Percentiles rank a stretch among this genome's conserved stretches.
phyloP scores from a whole-genome alignment of 78 protist genomes.

The Cyanophora paradoxa region DNA sequence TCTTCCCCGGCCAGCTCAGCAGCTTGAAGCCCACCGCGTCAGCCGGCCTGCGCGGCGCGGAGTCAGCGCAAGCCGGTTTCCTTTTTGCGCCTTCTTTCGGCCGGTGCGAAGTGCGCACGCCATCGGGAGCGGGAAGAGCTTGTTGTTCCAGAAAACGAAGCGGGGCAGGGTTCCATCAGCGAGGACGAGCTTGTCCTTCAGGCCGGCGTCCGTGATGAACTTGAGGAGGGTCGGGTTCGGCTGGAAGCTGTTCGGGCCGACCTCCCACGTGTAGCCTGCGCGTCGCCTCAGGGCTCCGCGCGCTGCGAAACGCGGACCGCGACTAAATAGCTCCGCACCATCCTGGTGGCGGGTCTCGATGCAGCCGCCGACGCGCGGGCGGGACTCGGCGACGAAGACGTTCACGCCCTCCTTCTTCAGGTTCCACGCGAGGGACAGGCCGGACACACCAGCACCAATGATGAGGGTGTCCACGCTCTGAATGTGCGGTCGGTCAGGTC shows the following conservation, averaged over 20 bases:
- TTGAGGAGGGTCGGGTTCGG: not conserved
- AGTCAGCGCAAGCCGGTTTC: too few relatives aligned
- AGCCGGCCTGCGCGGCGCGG: conserved; percentile 6
- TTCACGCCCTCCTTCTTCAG: not conserved
- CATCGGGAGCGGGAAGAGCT: not conserved
- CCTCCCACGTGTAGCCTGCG: conserved; percentile 1
- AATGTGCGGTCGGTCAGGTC: too few relatives aligned
- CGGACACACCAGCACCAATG: conserved; percentile 3
- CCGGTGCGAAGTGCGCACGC: not conserved
- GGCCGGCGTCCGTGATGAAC: conserved; percentile 1
- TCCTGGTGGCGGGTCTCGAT: not conserved
- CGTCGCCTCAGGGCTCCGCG: not conserved
- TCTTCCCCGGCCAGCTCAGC: conserved; percentile 3
- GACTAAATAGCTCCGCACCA: too few relatives aligned
- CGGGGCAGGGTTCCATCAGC: conserved; percentile 21
- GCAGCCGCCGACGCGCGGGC: conserved; percentile 21
- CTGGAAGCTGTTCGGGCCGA: conserved; percentile 18
- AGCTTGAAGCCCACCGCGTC: not conserved
- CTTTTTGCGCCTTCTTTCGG: too few relatives aligned
- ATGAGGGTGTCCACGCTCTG: not conserved
- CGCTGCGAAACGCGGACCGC: too few relatives aligned
- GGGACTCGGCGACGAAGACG: conserved; percentile 4
- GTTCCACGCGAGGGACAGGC: conserved; percentile 2
- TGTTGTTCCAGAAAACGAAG: not conserved
- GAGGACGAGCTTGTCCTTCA: conserved; percentile 13